Evolutionary conservation across 306 rosid species (phyloP), one percentile per base, ranked within the genome.

Genomic region (Vachellia collinsii): DNA sequence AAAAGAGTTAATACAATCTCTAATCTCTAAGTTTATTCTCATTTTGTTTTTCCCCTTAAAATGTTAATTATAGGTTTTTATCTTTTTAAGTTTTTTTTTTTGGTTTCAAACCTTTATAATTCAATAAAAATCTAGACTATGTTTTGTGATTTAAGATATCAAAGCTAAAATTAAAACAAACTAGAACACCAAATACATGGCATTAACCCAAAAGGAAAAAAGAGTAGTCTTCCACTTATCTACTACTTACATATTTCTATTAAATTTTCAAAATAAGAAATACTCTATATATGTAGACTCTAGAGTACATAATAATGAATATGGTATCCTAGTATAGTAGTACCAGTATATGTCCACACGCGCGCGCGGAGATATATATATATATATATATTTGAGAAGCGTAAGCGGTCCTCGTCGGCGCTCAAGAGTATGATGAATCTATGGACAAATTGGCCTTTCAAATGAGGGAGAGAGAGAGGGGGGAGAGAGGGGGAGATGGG

Each of bases 331-430:
- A 7, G 34, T 29, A 29, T 29, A 2, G 34, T 14, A 53, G 22
- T 53, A 53, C 6, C 2, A 3, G 23, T 7, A 53, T 53, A 53
- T 19, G 6, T 54, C 25, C 25, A 0, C 34, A 29, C 34, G 1
- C 2, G 34, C 34, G 2, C 34, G 2, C 34, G n/a, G n/a, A n/a
- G n/a, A n/a, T n/a, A n/a, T n/a, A n/a, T n/a, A n/a, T n/a, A n/a
- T n/a, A n/a, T n/a, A 29, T 29, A 29, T 2, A 29, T 29, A 29
- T 1, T 29, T 2, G 8, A 36, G 42, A 68, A 72, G 83, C 84
- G 82, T 74, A 80, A 79, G 66, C 74, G 59, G 47, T 86, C 81
- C 76, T 74, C 67, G 82, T 83, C 84, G 87, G 87, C 77, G 13
- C 44, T 80, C 39, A 54, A 77, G 39, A 79, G 76, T 48, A 71